phyloP scores from a whole-genome alignment of 2,329 filamentous ascomycete genomes.

The Ophidiomyces ophidiicola region DNA sequence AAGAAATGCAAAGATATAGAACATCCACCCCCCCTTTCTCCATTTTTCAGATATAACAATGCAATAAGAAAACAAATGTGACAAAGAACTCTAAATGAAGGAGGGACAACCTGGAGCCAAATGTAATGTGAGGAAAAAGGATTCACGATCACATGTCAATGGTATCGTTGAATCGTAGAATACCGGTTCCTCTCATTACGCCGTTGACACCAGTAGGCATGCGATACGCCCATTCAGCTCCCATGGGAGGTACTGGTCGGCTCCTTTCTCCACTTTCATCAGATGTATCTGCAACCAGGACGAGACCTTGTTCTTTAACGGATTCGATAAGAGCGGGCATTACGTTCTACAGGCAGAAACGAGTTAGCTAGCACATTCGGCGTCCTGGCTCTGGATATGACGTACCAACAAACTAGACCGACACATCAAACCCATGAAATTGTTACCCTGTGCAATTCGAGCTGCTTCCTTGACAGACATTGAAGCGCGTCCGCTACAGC shows the following conservation, averaged over 20 bases:
- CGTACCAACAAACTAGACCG: constrained; percentile 72
- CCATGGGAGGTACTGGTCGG: constrained; percentile 16
- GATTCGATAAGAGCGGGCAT: constrained; percentile 84
- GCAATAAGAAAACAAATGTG: no score
- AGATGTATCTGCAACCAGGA: constrained; percentile 79
- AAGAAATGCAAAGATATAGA: no score
- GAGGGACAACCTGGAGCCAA: no score
- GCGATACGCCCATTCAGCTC: constrained; percentile 34
- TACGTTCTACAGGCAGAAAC: constrained; percentile 55
- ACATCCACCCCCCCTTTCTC: no score
- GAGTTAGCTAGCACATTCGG: constrained; percentile 11
- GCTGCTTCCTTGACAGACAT: constrained; percentile 92
- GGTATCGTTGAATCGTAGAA: constrained; percentile 84
- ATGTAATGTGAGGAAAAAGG: no score
- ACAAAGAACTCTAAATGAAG: no score
- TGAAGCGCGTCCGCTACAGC: constrained; percentile 57
- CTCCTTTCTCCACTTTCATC: constrained; percentile 36
- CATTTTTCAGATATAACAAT: no score
- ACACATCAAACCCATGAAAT: constrained; percentile 95
- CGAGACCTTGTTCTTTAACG: constrained; percentile 86
- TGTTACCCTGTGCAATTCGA: constrained; percentile 84
- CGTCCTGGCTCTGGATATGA: constrained; percentile 17
- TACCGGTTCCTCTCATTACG: constrained; percentile 69
- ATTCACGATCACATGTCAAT: constrained; percentile 56
- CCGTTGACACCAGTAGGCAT: constrained; percentile 78